Conservation (phyloP, 140 eudicot genomes). For the Anethum foeniculum region DNA sequence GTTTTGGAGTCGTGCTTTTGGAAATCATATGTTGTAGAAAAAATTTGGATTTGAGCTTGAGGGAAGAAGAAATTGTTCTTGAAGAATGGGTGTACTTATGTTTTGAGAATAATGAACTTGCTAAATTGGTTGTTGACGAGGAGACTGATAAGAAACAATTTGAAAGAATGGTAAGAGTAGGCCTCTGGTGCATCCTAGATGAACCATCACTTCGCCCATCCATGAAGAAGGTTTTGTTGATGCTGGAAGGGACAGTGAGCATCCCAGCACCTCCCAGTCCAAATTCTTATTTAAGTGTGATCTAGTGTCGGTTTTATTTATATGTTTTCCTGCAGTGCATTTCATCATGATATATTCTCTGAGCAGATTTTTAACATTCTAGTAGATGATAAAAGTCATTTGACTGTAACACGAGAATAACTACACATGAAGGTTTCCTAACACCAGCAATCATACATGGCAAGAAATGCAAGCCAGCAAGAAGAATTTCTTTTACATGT, state of each 20-base stretch:
- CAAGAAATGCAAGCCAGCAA: neutral
- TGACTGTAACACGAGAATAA: neutral
- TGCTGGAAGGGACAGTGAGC: slow-evolving; percentile 59
- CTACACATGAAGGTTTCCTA: neutral
- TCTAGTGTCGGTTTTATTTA: neutral
- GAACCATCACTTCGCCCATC: slow-evolving; percentile 50
- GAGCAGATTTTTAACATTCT: neutral
- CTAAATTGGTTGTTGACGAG: slow-evolving; percentile 30
- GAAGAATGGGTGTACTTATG: slow-evolving; percentile 41
- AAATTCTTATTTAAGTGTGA: slow-evolving; percentile 22
- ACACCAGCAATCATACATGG: neutral
- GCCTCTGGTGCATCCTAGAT: slow-evolving; percentile 48
- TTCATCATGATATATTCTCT: neutral
- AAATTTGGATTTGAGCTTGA: slow-evolving; percentile 20
- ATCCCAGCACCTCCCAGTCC: slow-evolving; percentile 34
- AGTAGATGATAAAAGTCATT: neutral
- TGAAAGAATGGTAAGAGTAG: slow-evolving; percentile 41
- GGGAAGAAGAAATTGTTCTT: slow-evolving; percentile 27
- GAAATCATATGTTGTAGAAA: slow-evolving; percentile 38
- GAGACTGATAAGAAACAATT: slow-evolving; percentile 24
- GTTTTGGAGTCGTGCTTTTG: slow-evolving; percentile 52
- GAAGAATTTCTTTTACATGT: neutral
- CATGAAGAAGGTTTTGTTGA: slow-evolving; percentile 41
- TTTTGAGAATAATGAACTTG: slow-evolving; percentile 20
- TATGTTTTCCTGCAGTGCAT: neutral